Evolutionary conservation across 768 basidiomycete genomes (phyloP).

Genomic region (Agaricus sinodeliciosus): DNA sequence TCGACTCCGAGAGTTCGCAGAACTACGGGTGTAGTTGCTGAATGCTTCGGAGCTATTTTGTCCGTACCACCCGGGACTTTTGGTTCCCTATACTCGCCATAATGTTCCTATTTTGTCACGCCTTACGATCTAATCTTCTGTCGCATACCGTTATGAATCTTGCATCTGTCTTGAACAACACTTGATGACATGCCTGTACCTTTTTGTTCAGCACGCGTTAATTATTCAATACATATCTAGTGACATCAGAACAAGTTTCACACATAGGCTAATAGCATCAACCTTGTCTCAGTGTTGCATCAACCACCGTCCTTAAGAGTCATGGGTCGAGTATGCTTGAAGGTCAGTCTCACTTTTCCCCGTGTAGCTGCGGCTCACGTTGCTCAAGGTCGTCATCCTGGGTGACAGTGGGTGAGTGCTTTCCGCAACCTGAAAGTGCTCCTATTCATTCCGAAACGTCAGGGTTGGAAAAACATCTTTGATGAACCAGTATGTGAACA

Average conservation of each 20-base stretch:
- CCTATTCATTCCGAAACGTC: slow-evolving; percentile 10
- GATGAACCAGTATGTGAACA: slow-evolving; percentile 99
- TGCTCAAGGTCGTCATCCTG: slow-evolving; percentile 87
- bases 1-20: slow-evolving; percentile 89
- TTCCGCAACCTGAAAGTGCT: slow-evolving; percentile 10
- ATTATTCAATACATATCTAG: slow-evolving; percentile 10
- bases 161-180: slow-evolving; percentile 8
- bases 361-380: background rate
- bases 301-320: slow-evolving; percentile 31
- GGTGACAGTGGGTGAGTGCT: slow-evolving; percentile 85
- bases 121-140: slow-evolving; percentile 10
- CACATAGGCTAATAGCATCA: background rate
- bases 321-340: slow-evolving; percentile 84
- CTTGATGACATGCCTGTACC: slow-evolving; percentile 9
- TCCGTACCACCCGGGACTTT: slow-evolving; percentile 3
- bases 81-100: slow-evolving; percentile 10
- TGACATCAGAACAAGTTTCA: slow-evolving; percentile 6
- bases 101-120: slow-evolving; percentile 5
- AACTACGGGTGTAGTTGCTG: slow-evolving; percentile 90
- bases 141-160: slow-evolving; percentile 5
- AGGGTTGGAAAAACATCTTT: slow-evolving; percentile 99
- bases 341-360: slow-evolving; percentile 37
- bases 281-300: background rate
- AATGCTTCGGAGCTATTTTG: slow-evolving; percentile 11
- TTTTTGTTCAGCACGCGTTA: background rate